Evolutionary conservation across 306 rosid species (phyloP).

Genomic region (Lotus japonicus): DNA sequence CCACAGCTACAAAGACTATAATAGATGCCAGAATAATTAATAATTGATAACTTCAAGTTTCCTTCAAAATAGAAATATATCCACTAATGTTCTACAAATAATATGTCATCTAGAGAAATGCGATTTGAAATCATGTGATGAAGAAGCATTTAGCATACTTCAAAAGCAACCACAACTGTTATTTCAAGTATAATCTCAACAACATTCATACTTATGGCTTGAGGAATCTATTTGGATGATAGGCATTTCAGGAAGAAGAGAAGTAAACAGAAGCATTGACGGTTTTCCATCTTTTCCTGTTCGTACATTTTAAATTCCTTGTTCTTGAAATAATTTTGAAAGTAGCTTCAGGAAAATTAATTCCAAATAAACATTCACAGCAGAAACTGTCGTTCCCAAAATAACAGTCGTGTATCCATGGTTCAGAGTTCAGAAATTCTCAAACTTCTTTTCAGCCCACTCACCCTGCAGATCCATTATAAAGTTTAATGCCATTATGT

Average conservation of each 20-base stretch:
- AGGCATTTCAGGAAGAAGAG: not conserved
- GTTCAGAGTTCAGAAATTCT: not conserved
- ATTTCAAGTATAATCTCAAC: too few relatives aligned
- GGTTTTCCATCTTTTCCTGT: not conserved
- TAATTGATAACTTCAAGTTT: not conserved
- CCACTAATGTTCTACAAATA: not conserved
- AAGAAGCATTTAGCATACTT: not conserved
- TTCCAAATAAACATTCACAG: not conserved
- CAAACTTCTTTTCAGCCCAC: not conserved
- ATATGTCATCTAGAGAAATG: not conserved
- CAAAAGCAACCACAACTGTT: not conserved
- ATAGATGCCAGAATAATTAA: not conserved
- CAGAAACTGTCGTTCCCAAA: not conserved
- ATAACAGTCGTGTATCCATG: not conserved
- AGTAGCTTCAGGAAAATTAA: not conserved
- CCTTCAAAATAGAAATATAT: not conserved
- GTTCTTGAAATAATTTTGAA: not conserved
- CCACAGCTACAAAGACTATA: too few relatives aligned
- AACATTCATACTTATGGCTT: not conserved
- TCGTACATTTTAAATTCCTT: not conserved
- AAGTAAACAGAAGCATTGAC: slow-evolving; percentile 10
- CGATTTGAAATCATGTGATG: not conserved
- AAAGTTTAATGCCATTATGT: not conserved
- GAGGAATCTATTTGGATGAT: not conserved
- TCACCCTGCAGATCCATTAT: not conserved